Conservation (phyloP, 1,284 basidiomycete genomes). For the Farysia itapuensis region DNA sequence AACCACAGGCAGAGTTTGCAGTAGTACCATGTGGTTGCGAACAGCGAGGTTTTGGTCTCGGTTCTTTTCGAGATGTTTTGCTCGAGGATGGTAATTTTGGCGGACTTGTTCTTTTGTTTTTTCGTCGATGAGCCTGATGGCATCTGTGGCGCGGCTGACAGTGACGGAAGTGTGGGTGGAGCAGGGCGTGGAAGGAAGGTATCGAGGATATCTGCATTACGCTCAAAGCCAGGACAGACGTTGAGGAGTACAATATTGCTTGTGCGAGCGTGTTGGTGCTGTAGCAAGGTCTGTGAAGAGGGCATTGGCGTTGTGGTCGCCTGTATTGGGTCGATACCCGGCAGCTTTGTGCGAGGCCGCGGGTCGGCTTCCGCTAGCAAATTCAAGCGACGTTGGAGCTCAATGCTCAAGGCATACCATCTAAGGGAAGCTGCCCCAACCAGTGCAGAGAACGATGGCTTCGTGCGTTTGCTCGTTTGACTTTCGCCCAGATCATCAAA, state of each 20-base stretch:
- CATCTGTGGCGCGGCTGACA: too few species aligned
- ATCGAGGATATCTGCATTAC: conserved; percentile 29
- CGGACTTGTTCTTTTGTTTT: not conserved
- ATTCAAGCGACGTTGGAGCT: conserved; percentile 47
- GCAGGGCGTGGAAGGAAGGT: conserved; percentile 12
- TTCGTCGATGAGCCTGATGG: not conserved
- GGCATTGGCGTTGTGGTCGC: not conserved
- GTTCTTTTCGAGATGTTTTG: not conserved
- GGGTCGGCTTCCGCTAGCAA: conserved; percentile 46
- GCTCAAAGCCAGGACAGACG: conserved; percentile 55
- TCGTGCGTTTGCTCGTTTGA: conserved; percentile 4
- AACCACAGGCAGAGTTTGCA: conserved; percentile 5
- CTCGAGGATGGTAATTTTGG: not conserved
- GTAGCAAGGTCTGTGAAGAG: not conserved
- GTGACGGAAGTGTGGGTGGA: not conserved
- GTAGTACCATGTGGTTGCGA: not conserved
- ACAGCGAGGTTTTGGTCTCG: not conserved
- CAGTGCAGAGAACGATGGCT: conserved; percentile 8
- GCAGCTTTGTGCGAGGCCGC: conserved; percentile 39
- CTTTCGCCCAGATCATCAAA: conserved; percentile 14
- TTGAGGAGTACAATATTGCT: conserved; percentile 46
- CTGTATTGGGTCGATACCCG: conserved; percentile 33
- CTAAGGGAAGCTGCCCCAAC: conserved; percentile 33
- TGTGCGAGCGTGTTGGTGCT: not conserved
- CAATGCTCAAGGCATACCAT: conserved; percentile 38